A percentile compares a stretch with the other conserved stretches of the same genome.
Conservation (phyloP, 176 grass and related monocot genomes). For the Elymus sibiricus region DNA sequence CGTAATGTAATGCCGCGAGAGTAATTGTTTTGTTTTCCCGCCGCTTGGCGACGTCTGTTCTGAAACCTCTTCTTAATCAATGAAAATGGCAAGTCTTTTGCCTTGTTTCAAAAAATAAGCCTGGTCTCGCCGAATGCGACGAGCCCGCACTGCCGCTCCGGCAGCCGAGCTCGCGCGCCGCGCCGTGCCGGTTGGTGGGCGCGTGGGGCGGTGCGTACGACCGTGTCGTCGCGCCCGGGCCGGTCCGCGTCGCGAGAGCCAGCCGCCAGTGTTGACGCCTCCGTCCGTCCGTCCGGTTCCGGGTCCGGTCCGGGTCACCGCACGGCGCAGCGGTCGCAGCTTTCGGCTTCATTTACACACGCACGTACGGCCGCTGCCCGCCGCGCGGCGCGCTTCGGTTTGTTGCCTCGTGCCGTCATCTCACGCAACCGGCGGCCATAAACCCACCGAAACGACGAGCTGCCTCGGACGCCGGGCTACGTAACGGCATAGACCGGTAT, state of each 20-base stretch:
- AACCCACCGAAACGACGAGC: background rate
- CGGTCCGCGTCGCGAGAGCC: background rate
- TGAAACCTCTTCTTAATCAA: no score
- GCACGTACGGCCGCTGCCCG: background rate
- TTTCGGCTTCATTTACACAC: background rate
- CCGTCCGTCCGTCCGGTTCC: background rate
- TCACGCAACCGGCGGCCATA: background rate
- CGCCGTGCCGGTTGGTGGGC: background rate
- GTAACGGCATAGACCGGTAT: background rate
- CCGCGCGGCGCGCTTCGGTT: background rate
- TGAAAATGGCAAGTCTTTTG: no score
- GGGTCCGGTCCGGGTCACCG: no score
- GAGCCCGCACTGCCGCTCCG: background rate
- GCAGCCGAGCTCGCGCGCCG: background rate
- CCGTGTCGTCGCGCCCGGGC: background rate
- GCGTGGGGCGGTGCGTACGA: background rate
- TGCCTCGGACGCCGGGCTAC: background rate
- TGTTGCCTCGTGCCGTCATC: background rate
- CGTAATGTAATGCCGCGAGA: no score
- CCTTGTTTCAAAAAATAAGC: no score
- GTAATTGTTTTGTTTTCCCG: no score
- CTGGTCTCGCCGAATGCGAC: background rate
- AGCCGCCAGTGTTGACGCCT: slow-evolving; percentile 18
- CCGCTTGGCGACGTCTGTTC: no score
- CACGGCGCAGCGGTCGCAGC: slow-evolving; percentile 5